phyloP scores from a whole-genome alignment of 805 yeast species.

The Kodamaea kaohsiungensis region DNA sequence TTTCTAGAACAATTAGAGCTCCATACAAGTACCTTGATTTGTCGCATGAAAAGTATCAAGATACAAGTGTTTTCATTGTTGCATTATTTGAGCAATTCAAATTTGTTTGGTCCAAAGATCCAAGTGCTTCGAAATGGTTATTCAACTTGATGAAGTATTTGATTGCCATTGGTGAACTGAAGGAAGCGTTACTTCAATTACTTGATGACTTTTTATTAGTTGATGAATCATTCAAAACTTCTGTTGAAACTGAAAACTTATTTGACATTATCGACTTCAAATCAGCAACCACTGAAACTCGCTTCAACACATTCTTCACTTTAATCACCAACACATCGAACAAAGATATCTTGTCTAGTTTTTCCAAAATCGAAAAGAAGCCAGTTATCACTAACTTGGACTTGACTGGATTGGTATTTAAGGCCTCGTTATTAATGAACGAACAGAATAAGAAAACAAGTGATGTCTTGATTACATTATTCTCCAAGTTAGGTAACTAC shows the following conservation, averaged over 20 bases:
- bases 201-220: conserved; percentile 12
- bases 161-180: conserved; percentile 61
- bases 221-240: conserved; percentile 5
- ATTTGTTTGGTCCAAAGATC: conserved; percentile 41
- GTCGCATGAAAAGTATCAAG: conserved; percentile 29
- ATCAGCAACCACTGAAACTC: neutral
- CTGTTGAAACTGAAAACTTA: conserved; percentile 9
- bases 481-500: conserved; percentile 48
- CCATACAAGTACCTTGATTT: conserved; percentile 86
- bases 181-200: conserved; percentile 21
- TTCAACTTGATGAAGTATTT: conserved; percentile 47
- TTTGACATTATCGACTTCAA: conserved; percentile 9
- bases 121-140: conserved; percentile 47
- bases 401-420: conserved; percentile 44
- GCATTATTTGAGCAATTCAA: conserved; percentile 65
- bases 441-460: conserved; percentile 21
- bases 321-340: conserved; percentile 14
- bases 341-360: conserved; percentile 3
- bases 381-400: conserved; percentile 50
- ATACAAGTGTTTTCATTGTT: conserved; percentile 34
- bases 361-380: conserved; percentile 19
- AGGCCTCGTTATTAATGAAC: conserved; percentile 33
- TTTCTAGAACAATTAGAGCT: conserved; percentile 65
- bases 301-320: conserved; percentile 13
- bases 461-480: conserved; percentile 27